phyloP scores from a whole-genome alignment of 225 moss, liverwort and hornwort genomes.

The Antitrichia curtipendula region DNA sequence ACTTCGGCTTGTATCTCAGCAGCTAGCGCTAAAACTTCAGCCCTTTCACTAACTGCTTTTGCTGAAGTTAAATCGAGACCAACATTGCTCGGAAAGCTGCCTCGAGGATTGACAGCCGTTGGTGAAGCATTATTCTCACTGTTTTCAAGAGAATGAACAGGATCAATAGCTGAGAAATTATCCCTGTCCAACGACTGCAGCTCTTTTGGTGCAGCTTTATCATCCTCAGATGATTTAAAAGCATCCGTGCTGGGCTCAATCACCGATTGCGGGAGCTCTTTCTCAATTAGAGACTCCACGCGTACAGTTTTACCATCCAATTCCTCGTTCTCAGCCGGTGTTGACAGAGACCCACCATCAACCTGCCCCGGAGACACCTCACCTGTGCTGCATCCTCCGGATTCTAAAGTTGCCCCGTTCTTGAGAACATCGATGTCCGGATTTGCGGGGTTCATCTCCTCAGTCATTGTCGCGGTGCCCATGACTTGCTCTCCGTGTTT shows the following conservation, averaged over 20 bases:
- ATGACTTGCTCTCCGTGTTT: neutral
- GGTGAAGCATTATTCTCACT: neutral
- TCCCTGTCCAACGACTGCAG: constrained; percentile 44
- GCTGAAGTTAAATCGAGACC: constrained; percentile 11
- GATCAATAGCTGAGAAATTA: constrained; percentile 3
- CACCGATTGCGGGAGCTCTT: constrained; percentile 25
- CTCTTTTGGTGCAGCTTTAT: constrained; percentile 40
- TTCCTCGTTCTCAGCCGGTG: constrained; percentile 7
- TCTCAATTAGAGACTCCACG: constrained; percentile 18
- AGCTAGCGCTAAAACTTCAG: constrained; percentile 27
- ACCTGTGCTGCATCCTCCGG: constrained; percentile 8
- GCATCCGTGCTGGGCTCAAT: constrained; percentile 38
- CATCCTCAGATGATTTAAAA: constrained; percentile 41
- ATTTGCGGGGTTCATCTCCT: neutral
- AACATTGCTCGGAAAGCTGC: neutral
- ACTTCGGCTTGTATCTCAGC: constrained; percentile 46
- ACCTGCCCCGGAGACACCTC: neutral
- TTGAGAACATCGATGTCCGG: neutral
- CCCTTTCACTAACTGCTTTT: constrained; percentile 18
- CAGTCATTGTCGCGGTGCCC: neutral
- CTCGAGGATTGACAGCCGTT: neutral
- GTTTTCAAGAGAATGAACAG: constrained; percentile 1
- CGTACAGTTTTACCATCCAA: constrained; percentile 2
- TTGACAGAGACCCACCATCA: constrained; percentile 7
- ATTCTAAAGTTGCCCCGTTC: neutral